Percentiles rank a stretch among this genome's conserved stretches.
Evolutionary conservation across 441 rosid species (phyloP).

Genomic region (Eruca vesicaria): DNA sequence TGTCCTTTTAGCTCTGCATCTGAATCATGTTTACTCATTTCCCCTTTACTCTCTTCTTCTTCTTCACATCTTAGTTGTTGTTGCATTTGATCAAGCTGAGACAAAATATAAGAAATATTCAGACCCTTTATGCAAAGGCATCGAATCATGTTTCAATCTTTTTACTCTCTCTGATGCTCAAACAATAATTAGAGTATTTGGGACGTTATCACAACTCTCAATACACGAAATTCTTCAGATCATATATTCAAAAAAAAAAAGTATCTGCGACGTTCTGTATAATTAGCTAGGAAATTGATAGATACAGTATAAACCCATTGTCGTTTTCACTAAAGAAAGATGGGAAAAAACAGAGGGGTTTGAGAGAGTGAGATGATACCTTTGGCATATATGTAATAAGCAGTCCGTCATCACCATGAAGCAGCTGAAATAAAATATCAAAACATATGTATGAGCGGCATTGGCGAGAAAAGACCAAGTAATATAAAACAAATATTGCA

Average conservation of each 20-base stretch:
- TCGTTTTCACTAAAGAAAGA: too few relatives aligned
- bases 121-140: constrained; percentile 81
- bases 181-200: background rate
- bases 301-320: background rate
- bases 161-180: constrained; percentile 43
- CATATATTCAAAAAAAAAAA: background rate
- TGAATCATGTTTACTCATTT: constrained; percentile 79
- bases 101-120: constrained; percentile 59
- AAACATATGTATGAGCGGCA: too few relatives aligned
- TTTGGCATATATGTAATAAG: too few relatives aligned
- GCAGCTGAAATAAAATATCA: too few relatives aligned
- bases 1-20: constrained; percentile 43
- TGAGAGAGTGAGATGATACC: background rate
- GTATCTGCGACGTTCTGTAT: background rate
- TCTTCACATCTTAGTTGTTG: too few relatives aligned
- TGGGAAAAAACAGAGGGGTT: background rate
- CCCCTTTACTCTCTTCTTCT: constrained; percentile 31
- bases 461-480: too few relatives aligned
- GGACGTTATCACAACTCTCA: too few relatives aligned
- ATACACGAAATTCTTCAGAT: background rate
- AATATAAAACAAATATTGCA: too few relatives aligned
- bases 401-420: too few relatives aligned
- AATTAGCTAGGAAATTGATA: background rate
- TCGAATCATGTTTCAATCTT: constrained; percentile 65
- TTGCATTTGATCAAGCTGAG: constrained; percentile 58